phyloP scores from a whole-genome alignment of 2,329 filamentous ascomycete species.

The Dactylellina haptotyla region DNA sequence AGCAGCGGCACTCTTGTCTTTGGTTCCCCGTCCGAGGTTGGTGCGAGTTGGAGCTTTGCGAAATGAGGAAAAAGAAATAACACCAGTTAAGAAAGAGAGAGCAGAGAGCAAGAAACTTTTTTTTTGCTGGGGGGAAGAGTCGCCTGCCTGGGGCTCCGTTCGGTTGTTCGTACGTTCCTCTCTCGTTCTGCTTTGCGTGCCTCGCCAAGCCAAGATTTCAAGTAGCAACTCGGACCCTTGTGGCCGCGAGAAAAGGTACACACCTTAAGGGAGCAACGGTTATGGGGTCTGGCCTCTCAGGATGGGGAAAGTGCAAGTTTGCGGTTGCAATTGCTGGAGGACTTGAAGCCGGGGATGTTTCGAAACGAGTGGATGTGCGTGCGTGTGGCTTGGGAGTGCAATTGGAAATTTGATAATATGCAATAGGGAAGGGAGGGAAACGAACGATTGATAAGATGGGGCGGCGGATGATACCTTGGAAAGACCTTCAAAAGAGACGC shows the following conservation, averaged over 20 bases:
- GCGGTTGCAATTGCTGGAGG: conserved; percentile 15
- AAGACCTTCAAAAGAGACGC: neutral
- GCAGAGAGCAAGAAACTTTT: conserved; percentile 37
- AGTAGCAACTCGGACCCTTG: conserved; percentile 34
- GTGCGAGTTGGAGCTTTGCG: conserved; percentile 20
- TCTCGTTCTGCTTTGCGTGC: conserved; percentile 14
- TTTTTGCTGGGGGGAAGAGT: conserved; percentile 15
- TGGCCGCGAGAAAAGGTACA: conserved; percentile 35
- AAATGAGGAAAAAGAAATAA: conserved; percentile 12
- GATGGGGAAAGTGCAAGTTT: conserved; percentile 41
- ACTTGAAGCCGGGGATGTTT: conserved; percentile 9
- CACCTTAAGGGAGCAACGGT: conserved; percentile 24
- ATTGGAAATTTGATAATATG: conserved; percentile 1
- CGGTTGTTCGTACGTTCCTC: too few species aligned
- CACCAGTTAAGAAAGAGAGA: conserved; percentile 29
- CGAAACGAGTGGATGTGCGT: conserved; percentile 5
- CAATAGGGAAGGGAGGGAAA: neutral
- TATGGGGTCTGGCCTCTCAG: conserved; percentile 17
- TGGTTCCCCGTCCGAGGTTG: conserved; percentile 23
- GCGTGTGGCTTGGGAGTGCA: conserved; percentile 7
- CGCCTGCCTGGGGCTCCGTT: conserved; percentile 30
- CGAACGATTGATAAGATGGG: neutral
- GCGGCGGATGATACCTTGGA: neutral
- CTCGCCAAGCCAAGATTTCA: conserved; percentile 41
- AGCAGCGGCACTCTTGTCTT: too few species aligned